Conservation (phyloP, 345 rosid species). For the Salix purpurea region DNA sequence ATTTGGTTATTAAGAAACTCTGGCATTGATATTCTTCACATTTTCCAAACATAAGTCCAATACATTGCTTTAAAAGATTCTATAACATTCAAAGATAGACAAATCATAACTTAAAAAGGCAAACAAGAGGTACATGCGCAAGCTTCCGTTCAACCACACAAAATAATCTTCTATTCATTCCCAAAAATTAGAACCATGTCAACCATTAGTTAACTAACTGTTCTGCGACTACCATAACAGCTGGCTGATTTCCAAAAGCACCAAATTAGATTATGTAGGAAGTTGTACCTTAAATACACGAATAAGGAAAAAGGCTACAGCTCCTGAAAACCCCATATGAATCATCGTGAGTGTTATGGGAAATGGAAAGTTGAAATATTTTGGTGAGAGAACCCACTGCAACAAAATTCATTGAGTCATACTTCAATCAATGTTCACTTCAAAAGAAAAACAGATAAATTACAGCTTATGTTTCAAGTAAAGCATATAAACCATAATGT, state of each 20-base stretch:
- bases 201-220: neutral
- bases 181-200: neutral
- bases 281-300: constrained; percentile 84
- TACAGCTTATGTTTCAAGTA: neutral
- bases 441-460: neutral
- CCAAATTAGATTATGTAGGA: neutral
- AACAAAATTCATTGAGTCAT: constrained; percentile 19
- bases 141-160: too few species aligned
- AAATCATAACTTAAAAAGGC: neutral
- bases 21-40: neutral
- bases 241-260: neutral
- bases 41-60: neutral
- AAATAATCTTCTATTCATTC: neutral
- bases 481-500: neutral
- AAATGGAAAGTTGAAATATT: constrained; percentile 80
- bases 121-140: neutral
- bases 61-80: neutral
- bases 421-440: neutral
- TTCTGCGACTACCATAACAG: neutral
- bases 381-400: constrained; percentile 98
- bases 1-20: neutral
- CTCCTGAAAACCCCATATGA: constrained; percentile 89
- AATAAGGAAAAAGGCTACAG: constrained; percentile 68
- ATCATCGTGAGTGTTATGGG: constrained; percentile 94
- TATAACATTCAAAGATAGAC: neutral